Evolutionary conservation across 1,284 basidiomycete species (phyloP).

Genomic region (Ceratorhiza oryzae-sativae): DNA sequence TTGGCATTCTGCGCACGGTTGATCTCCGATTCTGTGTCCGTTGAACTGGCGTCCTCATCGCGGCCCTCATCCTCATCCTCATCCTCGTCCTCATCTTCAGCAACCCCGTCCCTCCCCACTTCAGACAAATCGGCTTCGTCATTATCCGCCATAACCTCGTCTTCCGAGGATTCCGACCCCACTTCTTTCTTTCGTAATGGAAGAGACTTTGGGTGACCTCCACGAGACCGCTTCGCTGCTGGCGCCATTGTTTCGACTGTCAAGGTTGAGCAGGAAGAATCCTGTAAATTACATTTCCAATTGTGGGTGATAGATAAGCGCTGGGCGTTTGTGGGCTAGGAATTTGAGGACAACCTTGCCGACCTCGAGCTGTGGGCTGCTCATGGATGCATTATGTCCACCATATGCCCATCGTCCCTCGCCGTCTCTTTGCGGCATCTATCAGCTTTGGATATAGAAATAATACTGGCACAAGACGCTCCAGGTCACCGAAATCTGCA

Average conservation of each 20-base stretch:
- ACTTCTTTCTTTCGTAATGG: neutral
- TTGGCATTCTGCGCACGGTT: conserved; percentile 60
- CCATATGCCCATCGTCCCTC: conserved; percentile 20
- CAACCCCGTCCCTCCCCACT: conserved; percentile 49
- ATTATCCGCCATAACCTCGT: neutral
- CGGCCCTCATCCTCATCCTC: conserved; percentile 45
- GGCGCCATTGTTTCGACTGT: conserved; percentile 18
- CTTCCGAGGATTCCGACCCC: neutral
- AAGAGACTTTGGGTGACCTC: neutral
- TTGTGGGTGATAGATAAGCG: neutral
- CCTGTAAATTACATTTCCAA: conserved; percentile 37
- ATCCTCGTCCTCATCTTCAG: conserved; percentile 47
- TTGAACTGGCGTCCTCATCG: conserved; percentile 42
- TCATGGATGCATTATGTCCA: conserved; percentile 39
- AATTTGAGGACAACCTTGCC: conserved; percentile 25
- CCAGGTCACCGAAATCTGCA: conserved; percentile 2
- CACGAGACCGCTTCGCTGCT: conserved; percentile 12
- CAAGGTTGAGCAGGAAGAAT: neutral
- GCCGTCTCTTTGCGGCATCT: conserved; percentile 21
- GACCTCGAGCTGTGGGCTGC: neutral
- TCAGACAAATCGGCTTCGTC: conserved; percentile 44
- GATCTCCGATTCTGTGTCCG: conserved; percentile 70
- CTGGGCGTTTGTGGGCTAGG: neutral
- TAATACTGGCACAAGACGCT: neutral
- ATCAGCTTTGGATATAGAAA: conserved; percentile 1